A percentile compares a stretch with the other conserved stretches of the same genome.
Evolutionary conservation across 345 rosid species (phyloP).

Genomic region (Populus tremula): DNA sequence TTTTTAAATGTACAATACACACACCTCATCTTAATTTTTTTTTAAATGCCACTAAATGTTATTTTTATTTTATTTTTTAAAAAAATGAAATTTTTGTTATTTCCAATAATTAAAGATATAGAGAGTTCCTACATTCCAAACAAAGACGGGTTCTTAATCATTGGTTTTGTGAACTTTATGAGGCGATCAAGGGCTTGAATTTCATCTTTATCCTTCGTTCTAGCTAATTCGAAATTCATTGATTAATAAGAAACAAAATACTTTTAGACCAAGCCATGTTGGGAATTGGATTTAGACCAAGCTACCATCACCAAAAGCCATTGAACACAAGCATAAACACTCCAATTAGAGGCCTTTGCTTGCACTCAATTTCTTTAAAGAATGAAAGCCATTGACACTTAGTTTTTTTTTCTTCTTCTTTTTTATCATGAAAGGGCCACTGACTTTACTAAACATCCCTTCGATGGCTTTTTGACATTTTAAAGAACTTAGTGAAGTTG

Average conservation of each 20-base stretch:
- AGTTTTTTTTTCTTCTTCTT: neutral
- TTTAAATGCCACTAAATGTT: too few species aligned
- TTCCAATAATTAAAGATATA: neutral
- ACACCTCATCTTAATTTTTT: too few species aligned
- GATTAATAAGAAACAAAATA: too few species aligned
- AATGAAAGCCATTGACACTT: neutral
- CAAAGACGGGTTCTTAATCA: constrained; percentile 25
- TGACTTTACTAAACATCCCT: neutral
- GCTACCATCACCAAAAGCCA: neutral
- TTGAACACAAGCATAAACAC: neutral
- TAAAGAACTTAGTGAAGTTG: neutral
- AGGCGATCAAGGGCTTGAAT: neutral
- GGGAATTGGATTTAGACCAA: neutral
- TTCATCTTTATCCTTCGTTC: neutral
- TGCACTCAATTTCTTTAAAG: neutral
- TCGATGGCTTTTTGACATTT: neutral
- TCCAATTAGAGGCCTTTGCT: neutral
- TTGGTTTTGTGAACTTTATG: constrained; percentile 18
- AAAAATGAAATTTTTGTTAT: neutral
- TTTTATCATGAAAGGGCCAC: neutral
- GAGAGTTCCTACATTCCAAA: constrained; percentile 18
- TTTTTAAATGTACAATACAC: too few species aligned
- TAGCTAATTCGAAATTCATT: constrained; percentile 3
- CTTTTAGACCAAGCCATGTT: neutral
- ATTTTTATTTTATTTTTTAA: neutral